phyloP scores from a whole-genome alignment of 306 rosid genomes.

The Prosopis cineraria region DNA sequence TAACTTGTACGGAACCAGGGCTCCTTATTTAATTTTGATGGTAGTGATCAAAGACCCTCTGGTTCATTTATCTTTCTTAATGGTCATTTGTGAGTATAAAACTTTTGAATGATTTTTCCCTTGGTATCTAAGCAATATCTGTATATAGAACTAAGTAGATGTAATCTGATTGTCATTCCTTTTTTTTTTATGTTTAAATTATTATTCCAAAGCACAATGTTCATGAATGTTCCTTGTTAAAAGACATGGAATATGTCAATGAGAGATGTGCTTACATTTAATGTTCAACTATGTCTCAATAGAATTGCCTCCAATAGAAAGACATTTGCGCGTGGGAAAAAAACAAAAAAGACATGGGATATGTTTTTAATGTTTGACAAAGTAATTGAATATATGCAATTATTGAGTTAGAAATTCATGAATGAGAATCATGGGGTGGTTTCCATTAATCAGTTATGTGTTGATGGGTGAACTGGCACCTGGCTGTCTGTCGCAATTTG shows the following conservation, averaged over 20 bases:
- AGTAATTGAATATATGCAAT: not conserved
- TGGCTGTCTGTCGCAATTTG: not conserved
- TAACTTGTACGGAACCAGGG: not conserved
- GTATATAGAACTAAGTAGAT: too few species aligned
- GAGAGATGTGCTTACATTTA: too few species aligned
- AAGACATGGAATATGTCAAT: not conserved
- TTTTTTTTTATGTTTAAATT: not conserved
- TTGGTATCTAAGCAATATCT: not conserved
- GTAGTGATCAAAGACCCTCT: not conserved
- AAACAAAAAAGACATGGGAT: not conserved
- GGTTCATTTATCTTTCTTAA: not conserved
- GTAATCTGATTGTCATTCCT: too few species aligned
- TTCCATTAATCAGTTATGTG: not conserved
- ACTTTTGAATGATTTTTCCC: not conserved
- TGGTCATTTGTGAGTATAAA: not conserved
- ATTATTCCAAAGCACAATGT: not conserved
- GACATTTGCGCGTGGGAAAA: too few species aligned
- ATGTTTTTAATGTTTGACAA: not conserved
- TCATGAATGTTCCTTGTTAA: constrained; percentile 4
- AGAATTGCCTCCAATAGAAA: too few species aligned
- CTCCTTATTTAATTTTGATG: not conserved
- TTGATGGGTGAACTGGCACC: not conserved
- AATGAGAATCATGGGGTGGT: not conserved
- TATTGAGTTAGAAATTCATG: constrained; percentile 4
- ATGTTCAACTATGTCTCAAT: too few species aligned